phyloP scores from a whole-genome alignment of 2,329 filamentous ascomycete species.

The Dactylellina sp. region DNA sequence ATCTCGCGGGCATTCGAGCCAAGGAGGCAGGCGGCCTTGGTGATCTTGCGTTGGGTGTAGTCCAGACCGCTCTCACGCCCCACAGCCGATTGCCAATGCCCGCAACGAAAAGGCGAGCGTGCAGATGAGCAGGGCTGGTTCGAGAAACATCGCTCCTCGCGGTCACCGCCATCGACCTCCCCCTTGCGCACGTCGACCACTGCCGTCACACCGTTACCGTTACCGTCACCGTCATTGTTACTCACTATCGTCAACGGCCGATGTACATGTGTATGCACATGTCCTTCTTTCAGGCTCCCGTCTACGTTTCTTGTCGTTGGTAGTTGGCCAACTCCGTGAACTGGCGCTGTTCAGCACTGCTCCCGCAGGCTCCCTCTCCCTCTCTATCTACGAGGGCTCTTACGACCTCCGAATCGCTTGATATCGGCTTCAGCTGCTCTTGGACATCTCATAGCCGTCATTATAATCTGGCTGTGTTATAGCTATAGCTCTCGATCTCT shows the following conservation, averaged over 20 bases:
- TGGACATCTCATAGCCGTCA: not conserved
- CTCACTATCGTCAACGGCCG: not conserved
- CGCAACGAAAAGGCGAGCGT: slow-evolving; percentile 7
- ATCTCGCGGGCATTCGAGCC: not conserved
- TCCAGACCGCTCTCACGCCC: slow-evolving; percentile 4
- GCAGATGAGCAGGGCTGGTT: too few relatives aligned
- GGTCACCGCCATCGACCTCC: slow-evolving; percentile 13
- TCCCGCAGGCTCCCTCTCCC: not conserved
- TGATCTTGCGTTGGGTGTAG: not conserved
- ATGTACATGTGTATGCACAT: not conserved
- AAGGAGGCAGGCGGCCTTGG: not conserved
- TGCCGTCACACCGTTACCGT: not conserved
- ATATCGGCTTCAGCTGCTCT: not conserved
- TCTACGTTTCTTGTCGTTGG: slow-evolving; percentile 12
- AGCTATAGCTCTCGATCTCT: slow-evolving; percentile 17
- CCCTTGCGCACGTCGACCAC: not conserved
- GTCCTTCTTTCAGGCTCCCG: not conserved
- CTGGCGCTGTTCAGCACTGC: slow-evolving; percentile 18
- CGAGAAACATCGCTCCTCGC: slow-evolving; percentile 3
- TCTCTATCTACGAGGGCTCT: not conserved
- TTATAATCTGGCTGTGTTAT: not conserved
- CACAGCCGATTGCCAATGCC: slow-evolving; percentile 17
- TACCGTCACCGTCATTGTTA: too few relatives aligned
- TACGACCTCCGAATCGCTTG: not conserved
- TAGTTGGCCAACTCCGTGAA: slow-evolving; percentile 28